Percentiles rank a stretch among this genome's conserved stretches.
Evolutionary conservation across 2,329 filamentous ascomycete species (phyloP).

Genomic region (Rosellinia necatrix): DNA sequence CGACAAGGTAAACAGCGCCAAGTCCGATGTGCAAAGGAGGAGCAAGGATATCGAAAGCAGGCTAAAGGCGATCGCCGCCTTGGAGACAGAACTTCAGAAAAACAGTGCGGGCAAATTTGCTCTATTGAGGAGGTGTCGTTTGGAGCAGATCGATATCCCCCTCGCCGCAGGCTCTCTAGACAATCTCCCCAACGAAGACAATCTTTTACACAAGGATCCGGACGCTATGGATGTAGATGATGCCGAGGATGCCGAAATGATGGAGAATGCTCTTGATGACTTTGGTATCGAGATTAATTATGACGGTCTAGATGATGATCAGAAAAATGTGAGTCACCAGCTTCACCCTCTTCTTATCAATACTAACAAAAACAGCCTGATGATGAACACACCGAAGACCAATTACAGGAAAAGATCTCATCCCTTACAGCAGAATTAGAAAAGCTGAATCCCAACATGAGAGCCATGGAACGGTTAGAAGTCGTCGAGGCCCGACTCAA

Average conservation of each 20-base stretch:
- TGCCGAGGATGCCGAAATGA: constrained; percentile 62
- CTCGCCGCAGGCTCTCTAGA: constrained; percentile 78
- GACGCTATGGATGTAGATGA: constrained; percentile 95
- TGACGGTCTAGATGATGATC: constrained; percentile 76
- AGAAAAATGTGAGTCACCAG: constrained; percentile 69
- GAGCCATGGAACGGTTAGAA: constrained; percentile 88
- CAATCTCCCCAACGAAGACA: constrained; percentile 84
- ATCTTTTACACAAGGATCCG: constrained; percentile 73
- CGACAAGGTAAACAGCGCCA: constrained; percentile 77
- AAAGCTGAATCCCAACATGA: constrained; percentile 96
- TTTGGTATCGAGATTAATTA: constrained; percentile 93
- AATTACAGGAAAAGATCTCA: constrained; percentile 77
- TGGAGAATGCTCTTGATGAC: constrained; percentile 75
- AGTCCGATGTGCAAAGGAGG: constrained; percentile 79
- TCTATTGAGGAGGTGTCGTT: constrained; percentile 83
- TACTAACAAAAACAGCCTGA: constrained; percentile 56
- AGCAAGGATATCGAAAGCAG: constrained; percentile 79
- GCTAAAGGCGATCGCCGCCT: constrained; percentile 72
- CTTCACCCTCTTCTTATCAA: constrained; percentile 33
- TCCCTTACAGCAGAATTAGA: constrained; percentile 79
- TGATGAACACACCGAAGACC: constrained; percentile 72
- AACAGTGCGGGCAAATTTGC: constrained; percentile 84
- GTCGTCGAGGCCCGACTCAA: constrained; percentile 82
- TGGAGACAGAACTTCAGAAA: constrained; percentile 87
- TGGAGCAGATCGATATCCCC: constrained; percentile 90